Percentiles rank a stretch among this genome's conserved stretches.
phyloP scores from a whole-genome alignment of 2,329 filamentous ascomycete genomes.

The Verticillium tricorpus region DNA sequence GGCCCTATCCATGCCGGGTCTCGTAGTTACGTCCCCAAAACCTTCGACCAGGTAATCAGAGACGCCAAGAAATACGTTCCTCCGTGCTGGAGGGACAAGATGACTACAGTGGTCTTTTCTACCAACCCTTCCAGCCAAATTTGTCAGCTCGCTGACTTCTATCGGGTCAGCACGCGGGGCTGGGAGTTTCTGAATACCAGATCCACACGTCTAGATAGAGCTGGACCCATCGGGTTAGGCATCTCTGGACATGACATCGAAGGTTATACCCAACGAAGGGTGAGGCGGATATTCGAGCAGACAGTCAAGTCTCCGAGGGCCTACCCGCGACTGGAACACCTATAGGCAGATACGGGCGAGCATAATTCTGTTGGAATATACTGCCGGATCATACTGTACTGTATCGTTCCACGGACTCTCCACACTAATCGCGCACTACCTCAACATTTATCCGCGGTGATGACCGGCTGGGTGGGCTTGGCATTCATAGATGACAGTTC shows the following conservation, averaged over 20 bases:
- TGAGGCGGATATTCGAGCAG: background rate
- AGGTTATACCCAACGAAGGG: background rate
- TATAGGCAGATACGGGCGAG: no score
- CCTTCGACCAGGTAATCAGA: background rate
- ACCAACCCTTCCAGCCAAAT: background rate
- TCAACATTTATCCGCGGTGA: no score
- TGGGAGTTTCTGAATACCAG: background rate
- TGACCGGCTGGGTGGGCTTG: no score
- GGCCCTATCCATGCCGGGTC: background rate
- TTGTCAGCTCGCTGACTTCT: background rate
- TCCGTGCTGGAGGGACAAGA: background rate
- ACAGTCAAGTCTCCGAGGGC: background rate
- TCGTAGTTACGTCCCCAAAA: background rate
- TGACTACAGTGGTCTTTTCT: background rate
- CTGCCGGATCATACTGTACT: no score
- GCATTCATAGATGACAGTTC: no score
- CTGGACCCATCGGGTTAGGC: background rate
- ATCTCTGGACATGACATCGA: background rate
- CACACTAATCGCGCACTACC: no score
- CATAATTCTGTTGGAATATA: no score
- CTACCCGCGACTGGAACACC: no score
- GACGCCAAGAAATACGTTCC: background rate
- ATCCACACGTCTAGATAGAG: background rate
- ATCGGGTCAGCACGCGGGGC: background rate
- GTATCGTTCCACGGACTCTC: no score